Percentiles rank a stretch among this genome's conserved stretches.
phyloP scores from a whole-genome alignment of 73 alveolate species.

The Paraurostyla sp. region DNA sequence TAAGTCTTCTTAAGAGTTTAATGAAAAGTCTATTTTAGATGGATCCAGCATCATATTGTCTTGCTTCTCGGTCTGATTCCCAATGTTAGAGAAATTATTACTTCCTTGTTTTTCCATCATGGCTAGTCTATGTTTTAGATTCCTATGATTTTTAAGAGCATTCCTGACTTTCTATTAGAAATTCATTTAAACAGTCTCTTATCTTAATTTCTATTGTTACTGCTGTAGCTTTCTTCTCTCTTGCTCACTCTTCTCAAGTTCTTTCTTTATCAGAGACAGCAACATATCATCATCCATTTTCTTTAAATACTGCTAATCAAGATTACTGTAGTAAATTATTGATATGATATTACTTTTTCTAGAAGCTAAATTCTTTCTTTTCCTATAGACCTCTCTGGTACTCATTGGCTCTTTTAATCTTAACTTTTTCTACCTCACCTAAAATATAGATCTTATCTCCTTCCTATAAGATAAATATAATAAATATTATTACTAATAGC shows the following conservation, averaged over 20 bases:
- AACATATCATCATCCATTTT: constrained; percentile 47
- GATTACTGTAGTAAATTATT: not conserved
- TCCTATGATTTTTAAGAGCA: not conserved
- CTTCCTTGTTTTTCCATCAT: too few species aligned
- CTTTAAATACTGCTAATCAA: constrained; percentile 10
- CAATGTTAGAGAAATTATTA: not conserved
- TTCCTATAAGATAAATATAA: not conserved
- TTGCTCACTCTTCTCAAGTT: constrained; percentile 30
- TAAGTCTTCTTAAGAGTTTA: too few species aligned
- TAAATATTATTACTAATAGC: not conserved
- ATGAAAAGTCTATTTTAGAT: too few species aligned
- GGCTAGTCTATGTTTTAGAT: not conserved
- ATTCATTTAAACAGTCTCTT: not conserved
- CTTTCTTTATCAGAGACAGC: constrained; percentile 23
- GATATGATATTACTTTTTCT: not conserved
- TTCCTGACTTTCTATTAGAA: constrained; percentile 1
- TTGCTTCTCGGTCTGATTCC: not conserved
- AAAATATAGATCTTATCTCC: constrained; percentile 16
- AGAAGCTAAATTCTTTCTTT: not conserved
- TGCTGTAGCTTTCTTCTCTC: constrained; percentile 24
- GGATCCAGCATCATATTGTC: not conserved
- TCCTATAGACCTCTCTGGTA: constrained; percentile 15
- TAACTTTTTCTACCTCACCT: not conserved
- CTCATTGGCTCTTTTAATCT: constrained; percentile 8
- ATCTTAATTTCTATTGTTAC: not conserved